Conservation (phyloP, 2,329 filamentous ascomycete genomes). For the Aspergillus unguis region DNA sequence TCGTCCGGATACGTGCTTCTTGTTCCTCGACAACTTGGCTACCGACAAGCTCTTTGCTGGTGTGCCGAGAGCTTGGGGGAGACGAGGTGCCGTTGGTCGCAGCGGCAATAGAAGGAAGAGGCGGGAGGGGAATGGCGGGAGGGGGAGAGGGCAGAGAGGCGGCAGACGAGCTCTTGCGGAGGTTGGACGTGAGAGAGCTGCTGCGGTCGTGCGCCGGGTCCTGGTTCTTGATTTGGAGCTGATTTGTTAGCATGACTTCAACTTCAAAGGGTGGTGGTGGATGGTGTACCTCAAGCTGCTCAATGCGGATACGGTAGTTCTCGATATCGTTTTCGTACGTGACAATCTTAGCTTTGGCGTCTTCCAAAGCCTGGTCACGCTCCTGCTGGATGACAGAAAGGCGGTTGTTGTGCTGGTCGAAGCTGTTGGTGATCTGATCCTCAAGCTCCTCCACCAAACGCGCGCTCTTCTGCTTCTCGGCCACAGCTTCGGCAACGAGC, state of each 20-base stretch:
- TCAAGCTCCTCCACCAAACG: constrained; percentile 92
- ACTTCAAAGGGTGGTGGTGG: background rate
- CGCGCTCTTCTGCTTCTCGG: constrained; percentile 83
- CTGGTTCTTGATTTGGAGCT: constrained; percentile 44
- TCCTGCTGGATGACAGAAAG: constrained; percentile 77
- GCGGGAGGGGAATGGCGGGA: constrained; percentile 91
- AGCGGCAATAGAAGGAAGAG: constrained; percentile 65
- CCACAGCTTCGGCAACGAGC: constrained; percentile 49
- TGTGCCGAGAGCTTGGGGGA: constrained; percentile 64
- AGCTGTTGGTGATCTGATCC: constrained; percentile 92
- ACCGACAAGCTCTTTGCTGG: constrained; percentile 75
- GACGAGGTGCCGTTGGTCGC: constrained; percentile 51
- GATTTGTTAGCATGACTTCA: constrained; percentile 18
- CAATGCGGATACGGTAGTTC: constrained; percentile 52
- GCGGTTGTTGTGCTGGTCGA: constrained; percentile 90
- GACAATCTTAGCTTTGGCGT: constrained; percentile 64
- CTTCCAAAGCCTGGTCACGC: constrained; percentile 71
- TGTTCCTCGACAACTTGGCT: constrained; percentile 90
- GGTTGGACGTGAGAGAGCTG: constrained; percentile 62
- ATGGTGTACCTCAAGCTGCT: constrained; percentile 65
- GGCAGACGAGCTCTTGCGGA: constrained; percentile 81
- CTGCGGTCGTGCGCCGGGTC: constrained; percentile 51
- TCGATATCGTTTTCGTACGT: constrained; percentile 68
- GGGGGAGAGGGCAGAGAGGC: constrained; percentile 87
- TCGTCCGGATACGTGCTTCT: constrained; percentile 88